Base-by-base conservation (phyloP, 2,329 filamentous ascomycete species). In the Fusarium camptoceras region DNA sequence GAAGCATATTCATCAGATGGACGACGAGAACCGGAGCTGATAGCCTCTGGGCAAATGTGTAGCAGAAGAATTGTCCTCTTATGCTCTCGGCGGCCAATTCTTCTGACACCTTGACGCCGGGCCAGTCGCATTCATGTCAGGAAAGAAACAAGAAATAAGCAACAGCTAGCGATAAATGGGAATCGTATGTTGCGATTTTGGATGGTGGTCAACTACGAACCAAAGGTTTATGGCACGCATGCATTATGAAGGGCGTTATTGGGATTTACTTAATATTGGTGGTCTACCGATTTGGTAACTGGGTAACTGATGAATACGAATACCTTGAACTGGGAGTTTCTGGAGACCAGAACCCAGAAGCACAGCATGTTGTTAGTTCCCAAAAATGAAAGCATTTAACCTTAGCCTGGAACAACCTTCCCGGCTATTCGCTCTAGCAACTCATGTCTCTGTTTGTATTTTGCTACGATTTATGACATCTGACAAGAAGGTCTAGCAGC, bases 1-100 rank as follows among this genome's bases (percentile, higher is more conserved):
- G 82, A 91, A 90, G 78, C 84, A 85, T 70, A 88, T 89, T 79
- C 86, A 87, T 75, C 79, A 82, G 12, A 80, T 87, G 69, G 85
- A 88, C 41, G 85, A 88, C 51, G 74, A 78, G 24, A 63, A 68
- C 37, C 67, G 41, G 56, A 41, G 42, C 30, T 70, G 59, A 68
- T 22, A 53, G 16, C 18, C 54, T 30, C 28, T 47, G 44, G 24
- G 12, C 25, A n/a, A n/a, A 9, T 43, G 34, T 10, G 34, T n/a
- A 37, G 7, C 34, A 37, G 34, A 37, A 37, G 34, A 37, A 37
- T 37, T n/a, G 18, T 7, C 18, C 18, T n/a, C 18, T 37, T 37
- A 10, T 37, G 34, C 34, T 37, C 34, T 37, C 34, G 34, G 34
- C 18, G 34, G 34, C 34, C 34, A 37, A 37, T 37, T 37, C 10